These are phyloP conservation scores for Pleurotus tuber-regium DNA, from an alignment of 768 basidiomycete species.

Conservation along the genomic window DNA sequence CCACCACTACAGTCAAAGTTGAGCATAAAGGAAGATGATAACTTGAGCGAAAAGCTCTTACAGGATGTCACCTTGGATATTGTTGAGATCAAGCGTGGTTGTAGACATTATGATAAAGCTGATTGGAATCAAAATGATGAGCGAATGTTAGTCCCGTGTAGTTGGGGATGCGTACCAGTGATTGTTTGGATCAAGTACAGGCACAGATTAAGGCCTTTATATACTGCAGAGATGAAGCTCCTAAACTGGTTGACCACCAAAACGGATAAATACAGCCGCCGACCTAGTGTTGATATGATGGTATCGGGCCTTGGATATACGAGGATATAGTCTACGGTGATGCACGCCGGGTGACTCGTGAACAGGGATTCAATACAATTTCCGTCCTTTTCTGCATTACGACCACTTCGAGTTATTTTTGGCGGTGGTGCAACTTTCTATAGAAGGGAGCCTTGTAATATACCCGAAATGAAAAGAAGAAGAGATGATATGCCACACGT, in stretches of 20 bases:
- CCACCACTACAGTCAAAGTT: slow-evolving; percentile 36
- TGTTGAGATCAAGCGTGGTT: slow-evolving; percentile 31
- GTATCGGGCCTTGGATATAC: background rate
- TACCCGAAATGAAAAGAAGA: no score
- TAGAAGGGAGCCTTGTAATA: no score
- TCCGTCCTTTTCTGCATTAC: no score
- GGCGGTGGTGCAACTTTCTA: no score
- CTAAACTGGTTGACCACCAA: no score
- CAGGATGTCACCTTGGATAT: slow-evolving; percentile 51
- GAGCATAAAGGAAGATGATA: background rate
- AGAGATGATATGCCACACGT: no score
- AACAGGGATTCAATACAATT: background rate
- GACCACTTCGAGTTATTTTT: no score
- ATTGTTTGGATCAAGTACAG: background rate
- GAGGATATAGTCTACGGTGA: background rate
- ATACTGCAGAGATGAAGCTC: background rate
- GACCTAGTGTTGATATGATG: background rate
- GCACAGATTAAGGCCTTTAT: background rate
- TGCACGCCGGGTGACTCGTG: no score
- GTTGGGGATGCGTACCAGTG: background rate
- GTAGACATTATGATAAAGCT: slow-evolving; percentile 18
- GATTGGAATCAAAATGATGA: background rate
- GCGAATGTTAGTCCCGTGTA: background rate
- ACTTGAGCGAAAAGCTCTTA: slow-evolving; percentile 18
- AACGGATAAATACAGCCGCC: background rate